Evolutionary conservation across 202 grass and related monocot genomes (phyloP).

Genomic region (Hordeum pubiflorum): DNA sequence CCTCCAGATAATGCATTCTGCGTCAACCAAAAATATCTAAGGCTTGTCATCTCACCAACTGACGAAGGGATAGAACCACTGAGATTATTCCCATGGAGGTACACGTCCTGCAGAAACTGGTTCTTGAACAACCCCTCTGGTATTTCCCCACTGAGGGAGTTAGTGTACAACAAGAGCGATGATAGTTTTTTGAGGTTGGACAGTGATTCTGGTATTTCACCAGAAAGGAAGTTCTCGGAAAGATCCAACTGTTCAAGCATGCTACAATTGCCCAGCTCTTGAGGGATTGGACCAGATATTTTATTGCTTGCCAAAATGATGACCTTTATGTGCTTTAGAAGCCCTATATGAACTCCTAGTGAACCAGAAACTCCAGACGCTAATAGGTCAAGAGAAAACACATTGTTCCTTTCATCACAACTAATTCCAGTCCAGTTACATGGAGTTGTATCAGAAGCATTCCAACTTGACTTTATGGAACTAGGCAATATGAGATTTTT

Average conservation of each 20-base stretch:
- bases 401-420: slow-evolving; percentile 35
- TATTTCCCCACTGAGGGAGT: slow-evolving; percentile 50
- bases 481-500: slow-evolving; percentile 42
- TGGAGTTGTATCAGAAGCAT: slow-evolving; percentile 43
- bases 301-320: slow-evolving; percentile 33
- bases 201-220: slow-evolving; percentile 56
- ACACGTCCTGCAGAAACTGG: slow-evolving; percentile 33
- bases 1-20: slow-evolving; percentile 47
- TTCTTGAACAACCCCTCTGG: slow-evolving; percentile 46
- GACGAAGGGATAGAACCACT: slow-evolving; percentile 40
- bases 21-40: slow-evolving; percentile 38
- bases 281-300: slow-evolving; percentile 55
- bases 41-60: slow-evolving; percentile 32
- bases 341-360: slow-evolving; percentile 49
- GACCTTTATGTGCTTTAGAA: slow-evolving; percentile 19
- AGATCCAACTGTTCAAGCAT: slow-evolving; percentile 47
- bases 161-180: slow-evolving; percentile 26
- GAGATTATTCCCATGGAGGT: slow-evolving; percentile 46
- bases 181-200: slow-evolving; percentile 40
- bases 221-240: slow-evolving; percentile 43
- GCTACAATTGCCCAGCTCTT: slow-evolving; percentile 52
- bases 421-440: slow-evolving; percentile 59
- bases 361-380: slow-evolving; percentile 36
- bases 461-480: slow-evolving; percentile 48
- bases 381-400: slow-evolving; percentile 43